phyloP scores from a whole-genome alignment of 2,329 filamentous ascomycete genomes.

The Neopestalotiopsis sp. region DNA sequence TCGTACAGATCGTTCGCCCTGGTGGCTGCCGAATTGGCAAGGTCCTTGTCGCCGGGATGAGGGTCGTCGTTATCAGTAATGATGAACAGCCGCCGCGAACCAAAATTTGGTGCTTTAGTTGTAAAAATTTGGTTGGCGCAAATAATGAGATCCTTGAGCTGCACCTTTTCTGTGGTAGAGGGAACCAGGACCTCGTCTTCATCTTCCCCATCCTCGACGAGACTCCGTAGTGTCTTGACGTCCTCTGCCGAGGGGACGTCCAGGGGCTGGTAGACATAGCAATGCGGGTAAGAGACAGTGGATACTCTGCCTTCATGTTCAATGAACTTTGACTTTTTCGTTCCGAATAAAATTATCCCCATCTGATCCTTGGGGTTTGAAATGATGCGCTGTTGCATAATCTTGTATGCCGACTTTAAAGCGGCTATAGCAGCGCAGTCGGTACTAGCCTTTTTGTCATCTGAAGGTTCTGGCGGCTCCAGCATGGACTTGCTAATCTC shows the following conservation, averaged over 20 bases:
- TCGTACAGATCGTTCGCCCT: conserved; percentile 96
- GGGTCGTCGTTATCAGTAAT: conserved; percentile 95
- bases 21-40: conserved; percentile 78
- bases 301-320: conserved; percentile 64
- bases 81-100: conserved; percentile 90
- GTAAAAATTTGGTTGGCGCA: conserved; percentile 97
- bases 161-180: conserved; percentile 65
- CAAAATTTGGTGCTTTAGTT: conserved; percentile 91
- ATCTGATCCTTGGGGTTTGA: conserved; percentile 97
- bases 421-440: conserved; percentile 84
- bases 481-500: conserved; percentile 92
- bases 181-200: conserved; percentile 72
- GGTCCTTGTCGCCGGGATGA: conserved; percentile 72
- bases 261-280: conserved; percentile 88
- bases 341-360: conserved; percentile 91
- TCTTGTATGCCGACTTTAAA: conserved; percentile 88
- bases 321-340: conserved; percentile 80
- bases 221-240: conserved; percentile 76
- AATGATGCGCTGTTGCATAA: conserved; percentile 99
- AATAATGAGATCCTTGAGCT: conserved; percentile 90
- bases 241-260: conserved; percentile 87
- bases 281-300: conserved; percentile 79
- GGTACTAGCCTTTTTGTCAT: conserved; percentile 76
- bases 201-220: conserved; percentile 81
- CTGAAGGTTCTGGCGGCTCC: conserved; percentile 62